These are phyloP conservation scores for Ganoderma lingzhi DNA, from an alignment of 1,284 basidiomycete species.

Conservation along the genomic window DNA sequence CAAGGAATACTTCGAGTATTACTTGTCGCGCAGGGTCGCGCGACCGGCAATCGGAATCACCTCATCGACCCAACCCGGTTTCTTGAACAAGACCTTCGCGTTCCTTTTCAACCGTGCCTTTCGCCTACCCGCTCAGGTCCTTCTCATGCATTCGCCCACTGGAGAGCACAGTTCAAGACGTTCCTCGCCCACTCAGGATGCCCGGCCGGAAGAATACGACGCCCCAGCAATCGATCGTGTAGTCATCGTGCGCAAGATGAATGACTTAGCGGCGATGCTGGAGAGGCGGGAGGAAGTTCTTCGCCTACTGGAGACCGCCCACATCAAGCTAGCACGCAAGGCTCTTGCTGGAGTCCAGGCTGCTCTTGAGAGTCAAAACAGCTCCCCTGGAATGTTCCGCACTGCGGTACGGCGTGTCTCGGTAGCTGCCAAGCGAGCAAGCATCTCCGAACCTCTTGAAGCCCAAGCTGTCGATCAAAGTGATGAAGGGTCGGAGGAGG, in stretches of 20 bases:
- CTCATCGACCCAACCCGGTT: conserved; percentile 67
- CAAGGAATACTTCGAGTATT: conserved; percentile 81
- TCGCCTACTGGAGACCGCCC: conserved; percentile 82
- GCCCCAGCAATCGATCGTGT: conserved; percentile 73
- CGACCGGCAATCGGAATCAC: conserved; percentile 68
- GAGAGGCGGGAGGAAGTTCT: conserved; percentile 80
- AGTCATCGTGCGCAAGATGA: conserved; percentile 84
- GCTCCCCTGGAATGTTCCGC: conserved; percentile 20
- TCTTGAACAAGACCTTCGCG: conserved; percentile 66
- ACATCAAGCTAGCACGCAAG: conserved; percentile 81
- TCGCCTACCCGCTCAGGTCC: conserved; percentile 43
- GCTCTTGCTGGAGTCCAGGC: conserved; percentile 65
- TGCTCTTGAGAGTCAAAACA: conserved; percentile 48
- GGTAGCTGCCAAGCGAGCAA: conserved; percentile 22
- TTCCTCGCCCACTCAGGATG: conserved; percentile 22
- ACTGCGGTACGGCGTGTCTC: conserved; percentile 34
- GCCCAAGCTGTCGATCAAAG: conserved; percentile 46
- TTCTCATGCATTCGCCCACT: conserved; percentile 16
- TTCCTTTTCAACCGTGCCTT: conserved; percentile 68
- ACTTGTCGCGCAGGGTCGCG: conserved; percentile 69
- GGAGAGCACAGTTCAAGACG: conserved; percentile 13
- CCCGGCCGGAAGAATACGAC: conserved; percentile 31
- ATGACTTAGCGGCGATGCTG: conserved; percentile 81
- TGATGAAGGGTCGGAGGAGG: conserved; percentile 46
- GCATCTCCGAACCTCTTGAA: conserved; percentile 36